Evolutionary conservation across 495 filamentous ascomycete species (phyloP), one percentile per base, ranked within the genome.

Genomic region (Penicillium samsonianum): DNA sequence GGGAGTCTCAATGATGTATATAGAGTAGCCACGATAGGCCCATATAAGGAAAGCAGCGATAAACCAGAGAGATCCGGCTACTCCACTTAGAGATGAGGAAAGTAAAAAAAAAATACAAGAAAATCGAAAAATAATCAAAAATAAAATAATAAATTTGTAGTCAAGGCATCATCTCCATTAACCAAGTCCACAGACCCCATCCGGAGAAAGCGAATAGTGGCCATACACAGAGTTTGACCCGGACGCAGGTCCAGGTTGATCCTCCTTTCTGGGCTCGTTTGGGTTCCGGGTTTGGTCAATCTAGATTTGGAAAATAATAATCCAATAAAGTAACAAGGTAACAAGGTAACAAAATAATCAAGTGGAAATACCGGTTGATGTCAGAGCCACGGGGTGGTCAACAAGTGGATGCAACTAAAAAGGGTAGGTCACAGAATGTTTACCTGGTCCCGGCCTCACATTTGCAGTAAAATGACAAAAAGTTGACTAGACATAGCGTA

Each of bases 161-260:
- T 78, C 73, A 76, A 75, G 70, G 73, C 74, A 75, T 76, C 70
- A 72, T 71, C 62, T 67, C 60, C 58, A 57, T 61, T 35, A 60
- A 59, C 55, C 61, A 63, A 67, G 64, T 59, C 65, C 68, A 70
- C 64, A 65, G 68, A 63, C 70, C 28, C 65, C 62, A 67, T 66
- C 66, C 70, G 71, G 69, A 71, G 70, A 71, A 68, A 67, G 65
- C 53, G 65, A n/a, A 62, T 62, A 60, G 63, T 56, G 62, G 49
- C 67, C 66, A 70, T 65, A 64, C 68, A 71, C 70, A 78, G 62
- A 74, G 71, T 73, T 75, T 72, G 75, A 74, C 58, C 73, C 72
- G 71, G 71, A 76, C 72, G 73, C 73, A 78, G 73, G 75, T 75
- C 72, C 75, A 73, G 74, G 71, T 63, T 73, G 74, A 77, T 76